These are phyloP conservation scores for Elsinoe australis DNA, from an alignment of 2,329 filamentous ascomycete species.

Conservation along the genomic window DNA sequence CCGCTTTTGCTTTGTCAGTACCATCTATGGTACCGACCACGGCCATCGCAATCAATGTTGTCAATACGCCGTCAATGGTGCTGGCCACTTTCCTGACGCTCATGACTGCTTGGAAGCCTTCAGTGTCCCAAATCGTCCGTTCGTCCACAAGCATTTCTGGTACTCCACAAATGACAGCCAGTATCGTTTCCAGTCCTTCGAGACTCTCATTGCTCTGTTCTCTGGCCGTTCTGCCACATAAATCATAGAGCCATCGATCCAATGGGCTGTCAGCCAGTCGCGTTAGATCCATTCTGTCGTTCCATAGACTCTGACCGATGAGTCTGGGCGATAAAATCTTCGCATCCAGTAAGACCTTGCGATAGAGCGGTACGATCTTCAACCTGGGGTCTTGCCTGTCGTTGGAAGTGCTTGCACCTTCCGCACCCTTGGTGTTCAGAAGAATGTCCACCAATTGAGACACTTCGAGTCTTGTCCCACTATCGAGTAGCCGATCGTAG, in stretches of 20 bases:
- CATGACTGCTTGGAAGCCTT: background rate
- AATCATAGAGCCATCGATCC: too few relatives aligned
- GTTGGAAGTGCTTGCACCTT: too few relatives aligned
- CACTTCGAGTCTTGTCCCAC: background rate
- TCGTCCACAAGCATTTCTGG: background rate
- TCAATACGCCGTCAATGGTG: background rate
- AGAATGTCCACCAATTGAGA: background rate
- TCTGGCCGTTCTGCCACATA: too few relatives aligned
- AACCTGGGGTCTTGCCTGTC: too few relatives aligned
- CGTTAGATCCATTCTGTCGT: too few relatives aligned
- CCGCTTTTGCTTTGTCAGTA: background rate
- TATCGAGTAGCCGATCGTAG: background rate
- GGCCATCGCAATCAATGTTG: background rate
- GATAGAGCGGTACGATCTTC: too few relatives aligned
- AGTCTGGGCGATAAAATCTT: too few relatives aligned
- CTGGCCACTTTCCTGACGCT: background rate
- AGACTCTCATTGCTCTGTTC: constrained; percentile 10
- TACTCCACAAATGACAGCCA: constrained; percentile 10
- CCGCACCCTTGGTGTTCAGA: too few relatives aligned
- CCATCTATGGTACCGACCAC: background rate
- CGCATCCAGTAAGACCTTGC: too few relatives aligned
- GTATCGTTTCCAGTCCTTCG: background rate
- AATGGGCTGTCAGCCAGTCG: too few relatives aligned
- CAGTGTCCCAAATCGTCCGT: background rate
- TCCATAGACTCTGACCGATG: too few relatives aligned